Base-by-base conservation (phyloP, 176 grass and related monocot genomes). In the Melocanna baccifera region DNA sequence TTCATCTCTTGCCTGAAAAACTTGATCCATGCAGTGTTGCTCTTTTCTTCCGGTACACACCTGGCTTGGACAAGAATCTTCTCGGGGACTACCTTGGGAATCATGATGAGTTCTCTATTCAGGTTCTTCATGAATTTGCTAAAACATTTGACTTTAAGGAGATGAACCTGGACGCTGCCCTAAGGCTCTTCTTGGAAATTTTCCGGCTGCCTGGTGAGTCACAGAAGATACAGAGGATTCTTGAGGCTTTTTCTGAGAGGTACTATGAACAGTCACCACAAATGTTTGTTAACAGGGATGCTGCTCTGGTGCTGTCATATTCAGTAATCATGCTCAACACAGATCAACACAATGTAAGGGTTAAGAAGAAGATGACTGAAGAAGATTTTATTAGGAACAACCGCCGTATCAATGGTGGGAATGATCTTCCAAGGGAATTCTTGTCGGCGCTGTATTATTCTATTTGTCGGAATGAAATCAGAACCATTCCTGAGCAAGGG, bases 341-440 rank as follows among this genome's bases (percentile, higher is more conserved):
- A 6, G 96, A 98, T 82, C 96, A 94, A 41, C 96, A 98, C 84
- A 98, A 98, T 91, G 73, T 92, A 77, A 89, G 88, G 88, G 96
- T 98, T 41, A 98, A 95, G 81, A 98, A 95, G 86, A 98, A 98
- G 88, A 98, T 98, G 96, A 95, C 96, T 32, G 96, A 98, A 90
- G 96, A 98, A 79, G 96, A 98, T 67, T 98, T 98, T 83, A 92
- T 98, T 51, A 88, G 93, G 76, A 98, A 98, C 77, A 98, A 98
- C 70, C 93, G 96, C 42, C 86, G 73, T 69, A 98, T 98, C 39
- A 98, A 98, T 89, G 93, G 91, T 83, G 96, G 93, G 22, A 93
- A 46, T 56, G 96, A 98, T 77, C 89, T 98, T 71, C 96, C 96
- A 50, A 91, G 89, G 70, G 93, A 98, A 30, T 98, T 92, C 68